These are phyloP conservation scores for Thalassiosira hispida DNA, from an alignment of 352 stramenopile genomes.

Conservation along the genomic window DNA sequence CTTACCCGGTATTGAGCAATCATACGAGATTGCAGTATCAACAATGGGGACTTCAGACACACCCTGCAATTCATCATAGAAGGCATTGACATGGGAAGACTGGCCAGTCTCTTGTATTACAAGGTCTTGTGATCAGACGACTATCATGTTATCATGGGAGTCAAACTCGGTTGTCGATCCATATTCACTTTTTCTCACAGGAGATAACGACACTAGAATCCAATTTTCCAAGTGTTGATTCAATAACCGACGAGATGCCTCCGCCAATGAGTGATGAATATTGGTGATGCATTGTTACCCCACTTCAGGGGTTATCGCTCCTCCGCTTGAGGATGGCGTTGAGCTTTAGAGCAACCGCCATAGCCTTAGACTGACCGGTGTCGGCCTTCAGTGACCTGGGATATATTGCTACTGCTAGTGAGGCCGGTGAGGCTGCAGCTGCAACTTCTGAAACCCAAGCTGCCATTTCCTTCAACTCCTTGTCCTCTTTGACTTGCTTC, in stretches of 20 bases:
- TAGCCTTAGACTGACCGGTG: no score
- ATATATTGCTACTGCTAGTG: no score
- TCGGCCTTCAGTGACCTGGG: no score
- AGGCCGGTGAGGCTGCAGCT: no score
- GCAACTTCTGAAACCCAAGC: no score
- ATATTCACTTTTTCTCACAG: no score
- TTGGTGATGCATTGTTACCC: background rate
- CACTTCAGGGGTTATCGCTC: background rate
- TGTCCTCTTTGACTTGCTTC: no score
- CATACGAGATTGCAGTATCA: constrained; percentile 45
- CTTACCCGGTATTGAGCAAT: constrained; percentile 17
- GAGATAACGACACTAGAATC: no score
- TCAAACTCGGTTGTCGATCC: constrained; percentile 33
- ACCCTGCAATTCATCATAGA: constrained; percentile 2
- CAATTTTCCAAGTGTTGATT: no score
- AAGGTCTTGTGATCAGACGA: constrained; percentile 29
- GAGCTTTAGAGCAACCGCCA: background rate
- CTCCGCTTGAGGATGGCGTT: background rate
- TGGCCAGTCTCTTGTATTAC: constrained; percentile 15
- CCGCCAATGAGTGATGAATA: background rate
- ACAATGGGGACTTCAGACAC: constrained; percentile 28
- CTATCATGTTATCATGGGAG: constrained; percentile 54
- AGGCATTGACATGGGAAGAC: constrained; percentile 27
- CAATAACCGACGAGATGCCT: no score
- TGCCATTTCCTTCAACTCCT: no score